Percentiles rank a stretch among this genome's conserved stretches.
phyloP scores from a whole-genome alignment of 176 grass and related monocot species.

The Aegilops sharonensis region DNA sequence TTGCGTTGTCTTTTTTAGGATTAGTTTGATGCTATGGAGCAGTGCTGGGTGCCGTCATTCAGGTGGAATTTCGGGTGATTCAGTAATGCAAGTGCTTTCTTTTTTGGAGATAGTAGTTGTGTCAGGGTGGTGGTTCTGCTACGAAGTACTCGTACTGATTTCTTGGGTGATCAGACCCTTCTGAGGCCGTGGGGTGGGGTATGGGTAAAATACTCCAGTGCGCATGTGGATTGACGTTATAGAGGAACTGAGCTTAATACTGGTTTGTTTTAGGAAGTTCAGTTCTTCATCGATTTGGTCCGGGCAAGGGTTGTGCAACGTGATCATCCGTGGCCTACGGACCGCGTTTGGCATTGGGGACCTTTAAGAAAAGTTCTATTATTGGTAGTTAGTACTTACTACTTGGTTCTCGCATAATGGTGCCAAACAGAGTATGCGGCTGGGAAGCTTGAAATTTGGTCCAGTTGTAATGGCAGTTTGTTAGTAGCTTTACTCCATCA shows the following conservation, averaged over 20 bases:
- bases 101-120: neutral
- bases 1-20: neutral
- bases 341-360: neutral
- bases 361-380: neutral
- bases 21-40: neutral
- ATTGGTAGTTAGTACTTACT: neutral
- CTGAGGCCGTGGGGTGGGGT: neutral
- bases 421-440: neutral
- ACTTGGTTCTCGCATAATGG: no score
- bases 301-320: neutral
- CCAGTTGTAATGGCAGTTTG: neutral
- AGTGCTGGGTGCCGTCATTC: neutral
- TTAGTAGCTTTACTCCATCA: neutral
- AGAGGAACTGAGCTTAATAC: neutral
- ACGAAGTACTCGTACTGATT: neutral
- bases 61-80: neutral
- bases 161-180: neutral
- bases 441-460: neutral
- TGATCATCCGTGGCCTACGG: neutral
- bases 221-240: neutral
- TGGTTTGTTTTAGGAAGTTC: neutral
- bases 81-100: neutral
- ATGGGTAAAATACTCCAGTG: neutral
- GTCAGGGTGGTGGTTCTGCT: neutral
- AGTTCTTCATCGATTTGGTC: conserved; percentile 12